Percentiles rank a stretch among this genome's conserved stretches.
These are phyloP conservation scores for Malus domestica DNA, from an alignment of 306 rosid genomes.

Conservation along the genomic window DNA sequence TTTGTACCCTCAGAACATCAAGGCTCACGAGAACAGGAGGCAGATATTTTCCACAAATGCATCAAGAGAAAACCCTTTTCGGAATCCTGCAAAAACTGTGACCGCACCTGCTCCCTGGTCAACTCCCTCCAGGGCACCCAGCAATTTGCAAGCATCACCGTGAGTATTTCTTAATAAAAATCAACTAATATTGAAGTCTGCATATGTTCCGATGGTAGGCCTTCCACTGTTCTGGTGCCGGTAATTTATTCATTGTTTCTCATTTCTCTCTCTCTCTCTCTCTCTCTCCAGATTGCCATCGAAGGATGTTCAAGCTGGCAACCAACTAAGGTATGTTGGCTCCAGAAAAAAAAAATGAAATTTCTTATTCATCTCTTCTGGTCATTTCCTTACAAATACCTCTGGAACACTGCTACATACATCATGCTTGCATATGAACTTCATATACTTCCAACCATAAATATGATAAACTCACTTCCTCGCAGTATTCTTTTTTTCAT, in stretches of 20 bases:
- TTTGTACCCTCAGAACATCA: constrained; percentile 51
- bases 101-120: constrained; percentile 92
- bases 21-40: constrained; percentile 88
- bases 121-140: constrained; percentile 38
- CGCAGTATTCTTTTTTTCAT: neutral
- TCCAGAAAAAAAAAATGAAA: neutral
- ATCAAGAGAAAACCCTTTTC: constrained; percentile 64
- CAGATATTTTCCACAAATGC: constrained; percentile 73
- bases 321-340: constrained; percentile 67
- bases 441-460: neutral
- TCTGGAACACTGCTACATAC: neutral
- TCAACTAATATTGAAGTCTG: neutral
- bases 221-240: constrained; percentile 13
- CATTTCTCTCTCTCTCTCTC: neutral
- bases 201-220: neutral
- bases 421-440: neutral
- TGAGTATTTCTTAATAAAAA: constrained; percentile 25
- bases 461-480: neutral
- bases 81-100: constrained; percentile 46
- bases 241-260: neutral
- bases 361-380: neutral
- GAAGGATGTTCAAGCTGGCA: constrained; percentile 63
- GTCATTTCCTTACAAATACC: neutral
- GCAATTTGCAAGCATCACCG: constrained; percentile 39
- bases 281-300: constrained; percentile 45